A percentile compares a stretch with the other conserved stretches of the same genome.
Evolutionary conservation across 176 grass and related monocot genomes (phyloP).

Genomic region (Puya raimondii): DNA sequence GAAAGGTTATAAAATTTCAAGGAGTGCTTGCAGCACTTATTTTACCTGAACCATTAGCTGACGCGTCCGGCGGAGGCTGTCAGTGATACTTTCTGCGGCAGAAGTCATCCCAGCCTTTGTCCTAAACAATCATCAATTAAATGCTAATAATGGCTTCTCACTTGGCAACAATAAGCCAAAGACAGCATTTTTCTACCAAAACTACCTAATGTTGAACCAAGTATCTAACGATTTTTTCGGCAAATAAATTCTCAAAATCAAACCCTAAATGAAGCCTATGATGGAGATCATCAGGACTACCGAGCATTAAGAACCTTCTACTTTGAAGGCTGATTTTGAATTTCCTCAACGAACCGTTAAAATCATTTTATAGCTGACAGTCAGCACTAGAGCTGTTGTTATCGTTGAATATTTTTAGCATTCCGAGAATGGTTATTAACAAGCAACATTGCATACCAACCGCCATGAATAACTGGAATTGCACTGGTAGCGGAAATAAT

Average conservation of each 20-base stretch:
- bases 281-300: no score
- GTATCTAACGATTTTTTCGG: no score
- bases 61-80: constrained; percentile 63
- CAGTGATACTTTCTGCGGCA: constrained; percentile 81
- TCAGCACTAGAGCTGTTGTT: no score
- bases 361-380: no score
- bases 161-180: not conserved
- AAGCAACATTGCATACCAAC: no score
- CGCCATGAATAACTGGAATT: no score
- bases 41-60: constrained; percentile 95
- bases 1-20: not conserved
- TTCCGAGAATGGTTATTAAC: no score
- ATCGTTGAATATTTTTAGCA: no score
- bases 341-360: no score
- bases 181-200: not conserved
- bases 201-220: not conserved
- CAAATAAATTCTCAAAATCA: not conserved
- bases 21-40: not conserved
- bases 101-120: constrained; percentile 92
- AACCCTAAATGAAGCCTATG: not conserved
- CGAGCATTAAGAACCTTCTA: no score
- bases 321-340: no score
- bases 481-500: no score
- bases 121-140: constrained; percentile 26
- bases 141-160: not conserved